Percentiles rank a stretch among this genome's conserved stretches.
Conservation (phyloP, 2,329 filamentous ascomycete species). For the Balansia obtecta region DNA sequence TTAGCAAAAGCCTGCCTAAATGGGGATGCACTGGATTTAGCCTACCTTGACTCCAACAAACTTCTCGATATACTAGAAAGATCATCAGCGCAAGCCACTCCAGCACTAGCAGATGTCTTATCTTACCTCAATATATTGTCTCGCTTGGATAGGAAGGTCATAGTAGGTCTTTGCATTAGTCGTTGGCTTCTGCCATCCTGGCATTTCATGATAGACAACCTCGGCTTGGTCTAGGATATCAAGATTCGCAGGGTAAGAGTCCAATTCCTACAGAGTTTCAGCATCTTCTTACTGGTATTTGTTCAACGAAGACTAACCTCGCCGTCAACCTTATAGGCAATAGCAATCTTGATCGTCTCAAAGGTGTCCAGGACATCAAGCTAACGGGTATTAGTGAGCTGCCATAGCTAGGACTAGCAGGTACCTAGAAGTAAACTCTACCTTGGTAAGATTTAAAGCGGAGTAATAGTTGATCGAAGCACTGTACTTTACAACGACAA, state of each 20-base stretch:
- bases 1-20: slow-evolving; percentile 10
- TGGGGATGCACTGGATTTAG: slow-evolving; percentile 7
- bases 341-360: slow-evolving; percentile 59
- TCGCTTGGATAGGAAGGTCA: slow-evolving; percentile 50
- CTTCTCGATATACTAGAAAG: slow-evolving; percentile 43
- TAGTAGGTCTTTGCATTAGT: slow-evolving; percentile 46
- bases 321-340: slow-evolving; percentile 45
- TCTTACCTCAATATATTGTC: slow-evolving; percentile 45
- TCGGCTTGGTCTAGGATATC: slow-evolving; percentile 44
- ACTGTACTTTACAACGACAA: slow-evolving; percentile 57
- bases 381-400: slow-evolving; percentile 2
- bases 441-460: slow-evolving; percentile 43
- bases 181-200: slow-evolving; percentile 57
- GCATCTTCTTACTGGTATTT: slow-evolving; percentile 15
- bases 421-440: slow-evolving; percentile 6
- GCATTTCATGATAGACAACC: slow-evolving; percentile 54
- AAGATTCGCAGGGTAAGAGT: slow-evolving; percentile 55
- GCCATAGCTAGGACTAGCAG: slow-evolving; percentile 8
- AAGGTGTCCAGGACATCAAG: slow-evolving; percentile 55
- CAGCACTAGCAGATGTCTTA: slow-evolving; percentile 1
- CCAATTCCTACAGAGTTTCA: slow-evolving; percentile 10
- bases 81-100: slow-evolving; percentile 8
- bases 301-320: slow-evolving; percentile 12
- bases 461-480: slow-evolving; percentile 54
- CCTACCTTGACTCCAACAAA: slow-evolving; percentile 44